Conservation (phyloP, 192 early-diverging fungal genomes). For the Oehlia diaphana region DNA sequence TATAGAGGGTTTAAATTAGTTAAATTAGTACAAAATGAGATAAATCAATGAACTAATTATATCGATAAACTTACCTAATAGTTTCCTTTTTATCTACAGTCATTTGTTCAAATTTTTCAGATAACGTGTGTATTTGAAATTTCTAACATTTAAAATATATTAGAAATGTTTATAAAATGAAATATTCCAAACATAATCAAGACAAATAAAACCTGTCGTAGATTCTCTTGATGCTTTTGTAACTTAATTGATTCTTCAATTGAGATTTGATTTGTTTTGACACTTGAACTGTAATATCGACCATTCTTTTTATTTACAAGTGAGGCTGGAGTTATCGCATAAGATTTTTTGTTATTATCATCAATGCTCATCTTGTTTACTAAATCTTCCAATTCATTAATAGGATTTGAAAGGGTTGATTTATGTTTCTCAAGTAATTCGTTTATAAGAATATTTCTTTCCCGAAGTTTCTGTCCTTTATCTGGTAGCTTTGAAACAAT, state of each 20-base stretch:
- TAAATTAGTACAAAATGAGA: not conserved
- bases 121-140: not conserved
- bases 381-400: not conserved
- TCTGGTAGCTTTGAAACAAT: not conserved
- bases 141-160: not conserved
- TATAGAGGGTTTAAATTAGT: not conserved
- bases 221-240: not conserved
- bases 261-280: not conserved
- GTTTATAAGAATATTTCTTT: not conserved
- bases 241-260: not conserved
- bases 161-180: not conserved
- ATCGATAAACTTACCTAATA: not conserved
- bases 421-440: not conserved
- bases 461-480: not conserved
- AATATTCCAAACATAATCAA: not conserved
- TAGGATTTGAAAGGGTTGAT: not conserved
- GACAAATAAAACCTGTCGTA: not conserved
- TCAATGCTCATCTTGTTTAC: not conserved
- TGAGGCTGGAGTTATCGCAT: not conserved
- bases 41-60: not conserved
- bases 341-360: not conserved
- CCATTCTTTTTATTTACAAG: not conserved
- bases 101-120: not conserved
- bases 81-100: not conserved
- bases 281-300: not conserved